phyloP scores from a whole-genome alignment of 2,329 filamentous ascomycete species.

The Plenodomus biglobosus region DNA sequence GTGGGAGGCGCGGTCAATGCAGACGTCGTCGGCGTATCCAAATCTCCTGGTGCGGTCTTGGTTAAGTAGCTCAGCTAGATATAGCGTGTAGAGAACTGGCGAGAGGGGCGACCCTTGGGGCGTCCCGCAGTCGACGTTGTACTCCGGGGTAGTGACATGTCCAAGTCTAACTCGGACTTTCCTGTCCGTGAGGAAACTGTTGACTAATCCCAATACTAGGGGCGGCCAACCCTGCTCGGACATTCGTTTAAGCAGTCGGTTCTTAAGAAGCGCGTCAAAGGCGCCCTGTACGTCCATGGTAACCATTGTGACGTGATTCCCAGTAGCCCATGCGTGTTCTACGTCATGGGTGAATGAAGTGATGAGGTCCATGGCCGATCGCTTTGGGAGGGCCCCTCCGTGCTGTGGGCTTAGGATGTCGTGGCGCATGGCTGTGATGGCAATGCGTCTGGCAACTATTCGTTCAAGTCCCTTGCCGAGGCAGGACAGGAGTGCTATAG shows the following conservation, averaged over 20 bases:
- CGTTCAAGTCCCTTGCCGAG: constrained; percentile 9
- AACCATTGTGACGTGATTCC: constrained; percentile 7
- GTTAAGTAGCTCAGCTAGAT: constrained; percentile 4
- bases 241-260: constrained; percentile 4
- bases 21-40: constrained; percentile 3
- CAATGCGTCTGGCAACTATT: constrained; percentile 7
- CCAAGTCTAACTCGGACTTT: constrained; percentile 1
- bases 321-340: constrained; percentile 2
- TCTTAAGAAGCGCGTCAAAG: constrained; percentile 8
- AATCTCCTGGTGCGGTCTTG: not conserved
- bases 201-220: not conserved
- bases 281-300: constrained; percentile 7
- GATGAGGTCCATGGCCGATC: constrained; percentile 4
- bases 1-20: not conserved
- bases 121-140: constrained; percentile 1
- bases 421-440: constrained; percentile 5
- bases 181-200: not conserved
- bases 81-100: constrained; percentile 5
- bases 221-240: constrained; percentile 1
- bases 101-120: constrained; percentile 1
- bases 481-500: constrained; percentile 9
- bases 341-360: constrained; percentile 7
- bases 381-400: constrained; percentile 7
- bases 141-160: not conserved
- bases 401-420: constrained; percentile 10